Evolutionary conservation across 495 filamentous ascomycete species (phyloP), one percentile per base, ranked within the genome.

Genomic region (Rusavskia elegans): DNA sequence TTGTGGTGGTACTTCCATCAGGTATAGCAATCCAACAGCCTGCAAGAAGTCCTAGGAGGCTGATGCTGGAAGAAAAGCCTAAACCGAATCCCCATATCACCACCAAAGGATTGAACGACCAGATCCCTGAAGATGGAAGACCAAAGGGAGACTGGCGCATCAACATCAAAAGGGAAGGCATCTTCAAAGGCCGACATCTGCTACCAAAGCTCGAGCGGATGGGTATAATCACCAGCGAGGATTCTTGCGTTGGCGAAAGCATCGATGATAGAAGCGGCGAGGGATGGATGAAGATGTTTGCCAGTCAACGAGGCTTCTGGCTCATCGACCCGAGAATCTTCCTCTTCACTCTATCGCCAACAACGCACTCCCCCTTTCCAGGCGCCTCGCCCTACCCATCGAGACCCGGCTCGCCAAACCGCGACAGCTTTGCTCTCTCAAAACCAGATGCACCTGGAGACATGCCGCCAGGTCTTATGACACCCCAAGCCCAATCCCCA

Each of bases 1-100:
- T 68, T 97, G 32, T 93, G 83, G 66, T 97, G 93, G 93, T 98
- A 97, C 68, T 98, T 97, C 63, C 89, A 96, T 62, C 83, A 87
- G 56, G 73, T 62, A 53, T 35, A 36, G 13, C 52, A 37, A 30
- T 25, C 36, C 32, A 8, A 11, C 35, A 30, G n/a, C 49, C 32
- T 19, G 20, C 37, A 21, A 7, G 9, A 30, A 27, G 36, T 45
- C 38, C 39, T 21, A 13, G 27, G 41, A 50, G 36, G 55, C 58
- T 51, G 49, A 59, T 52, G 36, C n/a, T 45, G 40, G 50, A 17
- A 52, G 36, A 25, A 53, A 68, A 76, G 59, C 64, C 67, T 0
- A 61, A 70, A 40, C 74, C 74, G 1, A 68, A 75, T 39, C 60
- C 66, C 13, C 75, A 73, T 39, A 51, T 90, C 21, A 71, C 69